These are phyloP conservation scores for Claviceps sp. DNA, from an alignment of 2,329 filamentous ascomycete species.

Conservation along the genomic window DNA sequence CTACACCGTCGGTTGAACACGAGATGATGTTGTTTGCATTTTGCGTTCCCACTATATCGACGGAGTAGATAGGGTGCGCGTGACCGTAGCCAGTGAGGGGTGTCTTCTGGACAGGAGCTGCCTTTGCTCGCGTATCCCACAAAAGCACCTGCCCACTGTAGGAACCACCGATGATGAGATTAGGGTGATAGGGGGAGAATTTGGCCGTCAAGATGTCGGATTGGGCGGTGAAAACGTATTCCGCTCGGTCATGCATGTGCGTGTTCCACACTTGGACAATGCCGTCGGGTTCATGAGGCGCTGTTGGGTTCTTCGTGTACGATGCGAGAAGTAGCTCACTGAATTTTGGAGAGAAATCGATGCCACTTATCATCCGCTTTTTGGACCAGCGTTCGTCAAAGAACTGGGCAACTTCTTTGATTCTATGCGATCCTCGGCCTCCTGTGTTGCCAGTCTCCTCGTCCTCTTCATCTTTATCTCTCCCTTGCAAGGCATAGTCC, in stretches of 20 bases:
- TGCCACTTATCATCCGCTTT: slow-evolving; percentile 90
- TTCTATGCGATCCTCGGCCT: slow-evolving; percentile 57
- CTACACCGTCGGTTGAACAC: slow-evolving; percentile 88
- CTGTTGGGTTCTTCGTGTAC: slow-evolving; percentile 94
- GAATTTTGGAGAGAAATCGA: slow-evolving; percentile 93
- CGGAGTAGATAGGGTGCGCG: slow-evolving; percentile 89
- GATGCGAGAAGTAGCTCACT: slow-evolving; percentile 85
- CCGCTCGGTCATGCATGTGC: slow-evolving; percentile 83
- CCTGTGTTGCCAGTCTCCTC: slow-evolving; percentile 58
- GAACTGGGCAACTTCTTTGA: slow-evolving; percentile 85
- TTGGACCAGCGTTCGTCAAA: slow-evolving; percentile 93
- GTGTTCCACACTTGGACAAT: slow-evolving; percentile 95
- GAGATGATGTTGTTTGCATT: slow-evolving; percentile 99
- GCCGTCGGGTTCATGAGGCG: slow-evolving; percentile 85
- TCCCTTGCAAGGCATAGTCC: slow-evolving; percentile 76
- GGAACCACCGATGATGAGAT: slow-evolving; percentile 86
- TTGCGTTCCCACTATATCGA: slow-evolving; percentile 92
- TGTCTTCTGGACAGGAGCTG: slow-evolving; percentile 87
- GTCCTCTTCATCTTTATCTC: slow-evolving; percentile 68
- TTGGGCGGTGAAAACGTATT: slow-evolving; percentile 93
- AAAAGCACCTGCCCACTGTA: slow-evolving; percentile 94
- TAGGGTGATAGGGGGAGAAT: slow-evolving; percentile 97
- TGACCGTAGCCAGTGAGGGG: slow-evolving; percentile 89
- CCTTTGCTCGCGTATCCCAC: slow-evolving; percentile 89
- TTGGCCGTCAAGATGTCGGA: slow-evolving; percentile 91